phyloP scores from a whole-genome alignment of 306 rosid species.

The Ormosia emarginata region DNA sequence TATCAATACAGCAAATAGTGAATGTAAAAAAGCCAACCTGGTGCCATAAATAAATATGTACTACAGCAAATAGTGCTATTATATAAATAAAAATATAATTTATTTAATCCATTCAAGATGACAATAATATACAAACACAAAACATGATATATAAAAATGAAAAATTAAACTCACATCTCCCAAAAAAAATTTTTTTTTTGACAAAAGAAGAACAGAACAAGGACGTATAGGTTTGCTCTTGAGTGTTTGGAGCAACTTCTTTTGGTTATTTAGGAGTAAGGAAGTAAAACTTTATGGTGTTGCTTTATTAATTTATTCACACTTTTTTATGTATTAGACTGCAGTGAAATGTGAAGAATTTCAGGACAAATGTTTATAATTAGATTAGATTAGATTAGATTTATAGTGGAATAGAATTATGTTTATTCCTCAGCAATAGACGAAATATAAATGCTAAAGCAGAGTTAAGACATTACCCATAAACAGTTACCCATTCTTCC shows the following conservation, averaged over 20 bases:
- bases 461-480: slow-evolving; percentile 62
- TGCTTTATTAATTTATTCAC: not conserved
- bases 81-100: too few relatives aligned
- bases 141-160: not conserved
- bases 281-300: not conserved
- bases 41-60: too few relatives aligned
- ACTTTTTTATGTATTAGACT: too few relatives aligned
- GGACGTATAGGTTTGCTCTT: not conserved
- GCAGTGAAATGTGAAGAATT: not conserved
- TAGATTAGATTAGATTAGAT: not conserved
- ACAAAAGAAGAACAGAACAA: too few relatives aligned
- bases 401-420: not conserved
- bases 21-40: too few relatives aligned
- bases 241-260: slow-evolving; percentile 2
- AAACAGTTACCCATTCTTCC: slow-evolving; percentile 97
- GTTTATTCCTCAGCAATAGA: not conserved
- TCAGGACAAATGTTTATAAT: not conserved
- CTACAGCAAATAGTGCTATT: too few relatives aligned
- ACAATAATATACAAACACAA: not conserved
- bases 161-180: not conserved
- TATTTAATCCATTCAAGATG: not conserved
- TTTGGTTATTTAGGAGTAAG: not conserved
- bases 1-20: too few relatives aligned
- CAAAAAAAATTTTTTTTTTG: not conserved
- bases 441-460: not conserved